Evolutionary conservation across 768 basidiomycete species (phyloP).

Genomic region (Mycena pura): DNA sequence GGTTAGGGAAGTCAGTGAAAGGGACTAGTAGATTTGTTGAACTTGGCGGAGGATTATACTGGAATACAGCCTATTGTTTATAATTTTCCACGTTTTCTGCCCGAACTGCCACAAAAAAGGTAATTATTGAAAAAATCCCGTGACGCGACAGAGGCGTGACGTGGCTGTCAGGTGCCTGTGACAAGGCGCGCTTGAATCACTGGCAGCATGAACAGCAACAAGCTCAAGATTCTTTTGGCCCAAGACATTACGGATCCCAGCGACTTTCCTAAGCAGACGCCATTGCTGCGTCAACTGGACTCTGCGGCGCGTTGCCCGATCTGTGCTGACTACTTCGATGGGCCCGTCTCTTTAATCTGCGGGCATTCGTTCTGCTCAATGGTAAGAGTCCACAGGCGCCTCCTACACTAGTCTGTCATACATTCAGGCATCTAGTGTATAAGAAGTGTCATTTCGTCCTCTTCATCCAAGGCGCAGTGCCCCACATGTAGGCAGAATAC

Average conservation of each 20-base stretch:
- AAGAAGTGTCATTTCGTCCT: constrained; percentile 54
- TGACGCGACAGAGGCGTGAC: too few species aligned
- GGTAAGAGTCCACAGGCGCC: constrained; percentile 45
- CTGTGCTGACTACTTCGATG: constrained; percentile 76
- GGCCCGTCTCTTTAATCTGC: constrained; percentile 74
- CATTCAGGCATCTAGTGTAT: constrained; percentile 65
- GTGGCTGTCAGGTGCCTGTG: too few species aligned
- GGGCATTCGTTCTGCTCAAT: constrained; percentile 86
- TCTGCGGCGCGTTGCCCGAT: constrained; percentile 74
- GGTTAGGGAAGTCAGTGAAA: too few species aligned
- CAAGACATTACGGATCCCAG: constrained; percentile 63
- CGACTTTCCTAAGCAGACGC: constrained; percentile 64
- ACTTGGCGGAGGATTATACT: too few species aligned
- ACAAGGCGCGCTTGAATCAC: too few species aligned
- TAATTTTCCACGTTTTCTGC: too few species aligned
- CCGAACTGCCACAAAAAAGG: too few species aligned
- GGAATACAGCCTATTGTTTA: too few species aligned
- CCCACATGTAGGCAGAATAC: constrained; percentile 69
- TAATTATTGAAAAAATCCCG: too few species aligned
- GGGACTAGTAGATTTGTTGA: too few species aligned
- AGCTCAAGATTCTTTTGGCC: constrained; percentile 6
- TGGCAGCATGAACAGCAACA: constrained; percentile 15
- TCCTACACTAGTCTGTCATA: neutral
- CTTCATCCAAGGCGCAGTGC: constrained; percentile 62
- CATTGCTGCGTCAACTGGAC: constrained; percentile 70